Evolutionary conservation across 2,329 filamentous ascomycete genomes (phyloP).

Genomic region (Fusarium devonianum): DNA sequence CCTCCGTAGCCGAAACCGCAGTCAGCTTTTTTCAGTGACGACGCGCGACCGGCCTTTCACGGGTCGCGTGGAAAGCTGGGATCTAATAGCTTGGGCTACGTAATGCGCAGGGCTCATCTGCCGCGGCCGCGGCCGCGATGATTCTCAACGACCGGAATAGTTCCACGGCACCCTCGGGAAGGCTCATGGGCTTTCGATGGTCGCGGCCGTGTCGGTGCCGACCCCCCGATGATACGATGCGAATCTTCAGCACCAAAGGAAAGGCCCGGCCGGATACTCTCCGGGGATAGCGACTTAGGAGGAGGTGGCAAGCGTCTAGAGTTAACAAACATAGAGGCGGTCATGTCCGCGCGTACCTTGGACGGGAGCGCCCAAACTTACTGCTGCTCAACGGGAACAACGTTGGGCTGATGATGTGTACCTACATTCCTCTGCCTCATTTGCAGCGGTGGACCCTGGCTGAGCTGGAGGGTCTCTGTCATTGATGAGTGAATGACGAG

Average conservation of each 20-base stretch:
- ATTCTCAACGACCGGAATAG: too few species aligned
- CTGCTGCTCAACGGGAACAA: too few species aligned
- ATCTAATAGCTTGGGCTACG: slow-evolving; percentile 21
- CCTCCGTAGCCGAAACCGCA: too few species aligned
- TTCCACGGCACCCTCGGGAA: too few species aligned
- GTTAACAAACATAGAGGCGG: too few species aligned
- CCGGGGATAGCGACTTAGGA: slow-evolving; percentile 10
- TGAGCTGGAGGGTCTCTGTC: slow-evolving; percentile 18
- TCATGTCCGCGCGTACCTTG: too few species aligned
- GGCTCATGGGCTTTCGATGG: too few species aligned
- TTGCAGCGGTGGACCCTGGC: too few species aligned
- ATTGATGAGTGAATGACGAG: slow-evolving; percentile 8
- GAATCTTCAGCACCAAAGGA: slow-evolving; percentile 1
- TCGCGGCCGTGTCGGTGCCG: slow-evolving; percentile 19
- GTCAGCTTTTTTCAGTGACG: background rate
- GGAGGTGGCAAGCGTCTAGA: too few species aligned
- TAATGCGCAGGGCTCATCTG: slow-evolving; percentile 20
- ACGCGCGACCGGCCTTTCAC: background rate
- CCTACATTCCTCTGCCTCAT: too few species aligned
- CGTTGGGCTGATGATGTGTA: too few species aligned
- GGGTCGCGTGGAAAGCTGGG: slow-evolving; percentile 11
- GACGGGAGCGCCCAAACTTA: too few species aligned
- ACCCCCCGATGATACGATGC: background rate
- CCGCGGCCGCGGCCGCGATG: slow-evolving; percentile 3
- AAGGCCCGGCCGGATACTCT: slow-evolving; percentile 14